A percentile compares a stretch with the other conserved stretches of the same genome.
Evolutionary conservation across 441 rosid genomes (phyloP).

Genomic region (Jatropha multifida): DNA sequence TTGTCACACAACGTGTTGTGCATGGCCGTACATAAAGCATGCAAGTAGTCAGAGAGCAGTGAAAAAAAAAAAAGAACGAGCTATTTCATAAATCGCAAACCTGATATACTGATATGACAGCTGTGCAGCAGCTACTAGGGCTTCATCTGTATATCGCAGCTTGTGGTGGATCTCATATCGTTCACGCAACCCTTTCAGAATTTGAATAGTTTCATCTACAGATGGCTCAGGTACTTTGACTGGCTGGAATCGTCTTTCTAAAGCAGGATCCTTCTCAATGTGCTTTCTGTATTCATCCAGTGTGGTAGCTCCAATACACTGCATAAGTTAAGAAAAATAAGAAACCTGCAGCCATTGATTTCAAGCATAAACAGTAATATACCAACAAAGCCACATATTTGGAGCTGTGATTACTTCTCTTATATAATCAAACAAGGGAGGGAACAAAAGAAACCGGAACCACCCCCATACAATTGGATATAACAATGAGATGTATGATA

Average conservation of each 20-base stretch:
- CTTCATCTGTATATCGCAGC: slow-evolving; percentile 49
- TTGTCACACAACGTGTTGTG: too few relatives aligned
- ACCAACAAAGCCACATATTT: neutral
- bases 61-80: too few relatives aligned
- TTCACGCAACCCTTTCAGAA: slow-evolving; percentile 43
- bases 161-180: slow-evolving; percentile 59
- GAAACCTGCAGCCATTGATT: neutral
- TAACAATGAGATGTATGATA: neutral
- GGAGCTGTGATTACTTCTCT: neutral
- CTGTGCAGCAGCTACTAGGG: slow-evolving; percentile 49
- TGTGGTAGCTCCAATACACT: slow-evolving; percentile 72
- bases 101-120: slow-evolving; percentile 62
- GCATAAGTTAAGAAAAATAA: slow-evolving; percentile 6
- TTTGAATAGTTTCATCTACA: slow-evolving; percentile 50
- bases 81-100: slow-evolving; percentile 28
- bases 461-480: neutral
- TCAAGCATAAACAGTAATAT: neutral
- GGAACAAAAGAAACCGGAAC: neutral
- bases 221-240: slow-evolving; percentile 61
- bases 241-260: slow-evolving; percentile 60
- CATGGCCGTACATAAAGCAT: neutral
- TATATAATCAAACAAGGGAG: neutral
- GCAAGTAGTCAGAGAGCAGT: too few relatives aligned
- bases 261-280: slow-evolving; percentile 58
- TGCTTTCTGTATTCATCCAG: slow-evolving; percentile 62